phyloP scores from a whole-genome alignment of 2,329 filamentous ascomycete genomes.

The Fusarium pininemorale region DNA sequence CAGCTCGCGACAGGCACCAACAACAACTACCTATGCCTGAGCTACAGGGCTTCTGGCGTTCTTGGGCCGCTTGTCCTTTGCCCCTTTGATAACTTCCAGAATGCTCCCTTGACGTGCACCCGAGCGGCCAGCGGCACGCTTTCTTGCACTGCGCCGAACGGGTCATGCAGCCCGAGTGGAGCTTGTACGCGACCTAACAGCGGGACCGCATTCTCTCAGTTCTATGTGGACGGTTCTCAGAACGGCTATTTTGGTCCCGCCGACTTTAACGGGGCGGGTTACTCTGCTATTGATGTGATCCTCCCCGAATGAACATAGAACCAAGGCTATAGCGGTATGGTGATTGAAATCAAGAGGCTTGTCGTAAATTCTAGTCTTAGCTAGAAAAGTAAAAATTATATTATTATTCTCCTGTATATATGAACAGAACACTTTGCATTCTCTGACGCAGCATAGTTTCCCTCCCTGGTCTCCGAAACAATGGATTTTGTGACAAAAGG shows the following conservation, averaged over 20 bases:
- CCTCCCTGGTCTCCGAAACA: background rate
- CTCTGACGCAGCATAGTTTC: rapidly evolving
- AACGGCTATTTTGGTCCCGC: background rate
- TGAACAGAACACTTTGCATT: rapidly evolving
- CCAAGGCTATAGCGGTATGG: rapidly evolving
- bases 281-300: background rate
- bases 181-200: background rate
- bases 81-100: background rate
- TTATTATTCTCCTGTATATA: background rate
- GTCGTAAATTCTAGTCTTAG: too few species aligned
- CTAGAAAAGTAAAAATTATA: background rate
- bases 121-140: background rate
- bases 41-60: background rate
- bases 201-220: rapidly evolving
- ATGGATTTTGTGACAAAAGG: rapidly evolving
- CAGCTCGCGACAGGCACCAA: background rate
- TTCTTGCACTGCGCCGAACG: background rate
- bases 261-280: background rate
- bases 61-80: background rate
- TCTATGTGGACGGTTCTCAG: background rate
- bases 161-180: rapidly evolving
- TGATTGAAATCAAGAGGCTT: background rate
- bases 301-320: background rate
- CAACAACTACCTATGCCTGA: background rate
- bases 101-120: background rate